phyloP scores from a whole-genome alignment of 2,329 filamentous ascomycete species.

The Microcyclosporella mali region DNA sequence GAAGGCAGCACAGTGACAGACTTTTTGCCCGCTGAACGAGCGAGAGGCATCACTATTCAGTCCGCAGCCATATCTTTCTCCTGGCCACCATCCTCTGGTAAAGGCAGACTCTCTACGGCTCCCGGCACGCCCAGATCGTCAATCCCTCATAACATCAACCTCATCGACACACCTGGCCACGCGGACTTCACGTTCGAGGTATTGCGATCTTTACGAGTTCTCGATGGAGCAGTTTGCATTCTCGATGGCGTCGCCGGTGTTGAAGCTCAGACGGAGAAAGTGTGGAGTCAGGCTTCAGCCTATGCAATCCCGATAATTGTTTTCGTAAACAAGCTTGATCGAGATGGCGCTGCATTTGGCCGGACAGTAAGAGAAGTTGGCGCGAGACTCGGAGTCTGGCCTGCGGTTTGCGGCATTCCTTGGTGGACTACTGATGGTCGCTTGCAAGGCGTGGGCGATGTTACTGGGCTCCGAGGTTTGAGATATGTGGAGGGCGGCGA shows the following conservation, averaged over 20 bases:
- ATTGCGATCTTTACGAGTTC: slow-evolving; percentile 75
- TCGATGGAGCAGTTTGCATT: slow-evolving; percentile 89
- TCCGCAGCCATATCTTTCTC: slow-evolving; percentile 92
- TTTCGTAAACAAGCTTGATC: slow-evolving; percentile 80
- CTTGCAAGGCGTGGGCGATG: slow-evolving; percentile 79
- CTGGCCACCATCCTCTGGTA: slow-evolving; percentile 62
- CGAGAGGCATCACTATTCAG: slow-evolving; percentile 93
- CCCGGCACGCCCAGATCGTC: slow-evolving; percentile 42
- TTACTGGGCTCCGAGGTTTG: slow-evolving; percentile 67
- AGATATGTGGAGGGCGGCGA: slow-evolving; percentile 64
- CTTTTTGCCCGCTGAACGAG: slow-evolving; percentile 86
- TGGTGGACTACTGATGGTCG: slow-evolving; percentile 75
- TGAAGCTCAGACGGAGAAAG: slow-evolving; percentile 93
- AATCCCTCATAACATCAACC: slow-evolving; percentile 66
- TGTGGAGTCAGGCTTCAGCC: slow-evolving; percentile 83
- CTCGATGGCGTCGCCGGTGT: slow-evolving; percentile 89
- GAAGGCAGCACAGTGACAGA: slow-evolving; percentile 96
- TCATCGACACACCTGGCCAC: slow-evolving; percentile 95
- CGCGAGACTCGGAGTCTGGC: slow-evolving; percentile 71
- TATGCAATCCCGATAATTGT: slow-evolving; percentile 79
- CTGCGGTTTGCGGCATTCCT: slow-evolving; percentile 87
- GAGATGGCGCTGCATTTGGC: slow-evolving; percentile 74
- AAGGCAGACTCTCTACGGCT: slow-evolving; percentile 23
- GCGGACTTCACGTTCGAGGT: slow-evolving; percentile 98
- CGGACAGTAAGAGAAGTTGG: slow-evolving; percentile 82